phyloP scores from a whole-genome alignment of 805 yeast species.

The Wickerhamomyces strasburgensis region DNA sequence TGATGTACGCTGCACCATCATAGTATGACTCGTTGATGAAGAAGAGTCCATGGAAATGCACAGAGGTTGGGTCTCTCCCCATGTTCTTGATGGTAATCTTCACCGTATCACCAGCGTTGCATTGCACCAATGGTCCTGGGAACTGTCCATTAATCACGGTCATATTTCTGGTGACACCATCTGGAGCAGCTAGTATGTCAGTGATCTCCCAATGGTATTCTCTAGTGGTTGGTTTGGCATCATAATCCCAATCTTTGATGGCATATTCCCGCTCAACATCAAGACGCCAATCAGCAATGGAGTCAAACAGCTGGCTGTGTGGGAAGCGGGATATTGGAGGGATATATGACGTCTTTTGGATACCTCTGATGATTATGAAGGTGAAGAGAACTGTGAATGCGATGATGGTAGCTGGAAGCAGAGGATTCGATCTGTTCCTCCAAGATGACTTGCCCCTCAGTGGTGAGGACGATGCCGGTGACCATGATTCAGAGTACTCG shows the following conservation, averaged over 20 bases:
- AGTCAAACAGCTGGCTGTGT: constrained; percentile 1
- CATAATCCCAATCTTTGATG: constrained; percentile 20
- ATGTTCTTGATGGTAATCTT: constrained; percentile 37
- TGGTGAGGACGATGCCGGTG: too few relatives aligned
- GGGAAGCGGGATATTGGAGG: constrained; percentile 8
- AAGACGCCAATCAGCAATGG: constrained; percentile 21
- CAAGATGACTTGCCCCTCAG: too few relatives aligned
- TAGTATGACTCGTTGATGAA: constrained; percentile 40
- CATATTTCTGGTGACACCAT: constrained; percentile 28
- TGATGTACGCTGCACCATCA: constrained; percentile 48
- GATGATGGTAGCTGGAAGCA: neutral
- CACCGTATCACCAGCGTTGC: constrained; percentile 40
- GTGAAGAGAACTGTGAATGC: constrained; percentile 2
- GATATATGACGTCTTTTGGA: constrained; percentile 5
- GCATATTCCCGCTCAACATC: constrained; percentile 25
- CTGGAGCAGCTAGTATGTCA: constrained; percentile 24
- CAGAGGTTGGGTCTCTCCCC: constrained; percentile 33
- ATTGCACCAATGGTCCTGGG: constrained; percentile 50
- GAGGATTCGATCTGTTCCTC: too few relatives aligned
- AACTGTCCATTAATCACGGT: constrained; percentile 34
- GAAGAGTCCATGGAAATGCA: constrained; percentile 52
- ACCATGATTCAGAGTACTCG: too few relatives aligned
- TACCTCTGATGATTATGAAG: constrained; percentile 5
- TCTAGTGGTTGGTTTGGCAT: constrained; percentile 17
- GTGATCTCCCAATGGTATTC: constrained; percentile 23